Base-by-base conservation (phyloP, 805 yeast species). In the Komagataella pastoris region DNA sequence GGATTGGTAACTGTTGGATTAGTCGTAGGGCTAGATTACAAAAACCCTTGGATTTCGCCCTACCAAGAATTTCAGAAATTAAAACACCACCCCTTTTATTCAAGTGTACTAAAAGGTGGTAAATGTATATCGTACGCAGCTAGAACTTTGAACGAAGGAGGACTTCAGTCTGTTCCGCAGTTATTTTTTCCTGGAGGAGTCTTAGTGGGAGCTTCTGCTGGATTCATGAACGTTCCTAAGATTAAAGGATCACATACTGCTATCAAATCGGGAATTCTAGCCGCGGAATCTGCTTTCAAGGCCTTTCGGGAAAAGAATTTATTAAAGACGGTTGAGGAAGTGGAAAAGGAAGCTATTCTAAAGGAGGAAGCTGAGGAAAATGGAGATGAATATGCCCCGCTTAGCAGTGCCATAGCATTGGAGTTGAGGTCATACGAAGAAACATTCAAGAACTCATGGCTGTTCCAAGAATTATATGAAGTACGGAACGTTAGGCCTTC, bases 221-320 rank as follows among this genome's bases (percentile, higher is more conserved):
- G 99, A 1, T 91, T 93, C 66, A 78, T 93, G 80, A 93, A 93
- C 64, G 98, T 93, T 47, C 97, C 99, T 51, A 93, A 91, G 66
- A 87, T 93, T 61, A 93, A 93, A 69, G 99, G 99, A 14, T 83
- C 97, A 0, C 99, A 93, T 65, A 91, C 97, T 1, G 98, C 99
- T 1, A 88, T 93, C 81, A 93, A 93, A 67, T 76, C 93, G 7
- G 99, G 98, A 36, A 83, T 93, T 76, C 67, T 93, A 24, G 99
- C 99, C 2, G 99, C 98, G 2, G 97, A 93, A 61, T 64, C 76
- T 19, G 85, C 89, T 46, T 88, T 73, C 60, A 71, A 73, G 49
- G 75, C 70, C 7, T 49, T 55, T 12, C 61, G 62, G 44, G 64
- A 60, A 51, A 72, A 77, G 1, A 65, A 69, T 17, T 66, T 76